A percentile compares a stretch with the other conserved stretches of the same genome.
phyloP scores from a whole-genome alignment of 805 yeast genomes.

The Schizosaccharomyces cryophilus region DNA sequence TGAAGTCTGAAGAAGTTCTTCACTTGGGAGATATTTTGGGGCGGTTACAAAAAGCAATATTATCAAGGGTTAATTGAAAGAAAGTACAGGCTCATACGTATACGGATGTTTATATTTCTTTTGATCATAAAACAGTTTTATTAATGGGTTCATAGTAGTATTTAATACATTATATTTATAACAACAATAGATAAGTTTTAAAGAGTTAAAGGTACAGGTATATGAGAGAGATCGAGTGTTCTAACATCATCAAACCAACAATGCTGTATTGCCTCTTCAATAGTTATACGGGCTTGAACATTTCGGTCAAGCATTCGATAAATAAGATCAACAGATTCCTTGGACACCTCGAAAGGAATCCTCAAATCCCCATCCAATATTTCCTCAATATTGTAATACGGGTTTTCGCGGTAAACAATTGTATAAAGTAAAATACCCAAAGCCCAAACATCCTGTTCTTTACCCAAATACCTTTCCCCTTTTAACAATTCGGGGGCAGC shows the following conservation, averaged over 20 bases:
- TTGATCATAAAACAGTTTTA: background rate
- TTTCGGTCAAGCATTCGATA: constrained; percentile 43
- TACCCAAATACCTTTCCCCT: constrained; percentile 76
- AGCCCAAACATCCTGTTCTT: constrained; percentile 94
- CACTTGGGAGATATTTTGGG: background rate
- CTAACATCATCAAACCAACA: constrained; percentile 28
- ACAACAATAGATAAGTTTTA: background rate
- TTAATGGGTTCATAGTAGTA: background rate
- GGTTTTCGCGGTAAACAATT: constrained; percentile 76
- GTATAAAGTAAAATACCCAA: constrained; percentile 78
- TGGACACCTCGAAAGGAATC: constrained; percentile 35
- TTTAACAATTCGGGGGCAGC: constrained; percentile 90
- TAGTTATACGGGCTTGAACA: constrained; percentile 41
- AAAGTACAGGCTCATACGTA: too few species aligned
- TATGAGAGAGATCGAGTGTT: background rate
- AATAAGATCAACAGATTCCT: constrained; percentile 40
- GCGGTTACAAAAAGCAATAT: background rate
- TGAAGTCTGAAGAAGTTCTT: background rate
- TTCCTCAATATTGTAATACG: constrained; percentile 72
- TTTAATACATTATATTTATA: background rate
- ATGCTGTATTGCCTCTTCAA: constrained; percentile 43
- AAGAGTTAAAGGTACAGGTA: background rate
- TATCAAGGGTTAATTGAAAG: background rate
- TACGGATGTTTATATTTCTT: background rate
- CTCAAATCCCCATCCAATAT: constrained; percentile 74